Evolutionary conservation across 169 alveolate species (phyloP).

Genomic region (Plasmodium adleri): DNA sequence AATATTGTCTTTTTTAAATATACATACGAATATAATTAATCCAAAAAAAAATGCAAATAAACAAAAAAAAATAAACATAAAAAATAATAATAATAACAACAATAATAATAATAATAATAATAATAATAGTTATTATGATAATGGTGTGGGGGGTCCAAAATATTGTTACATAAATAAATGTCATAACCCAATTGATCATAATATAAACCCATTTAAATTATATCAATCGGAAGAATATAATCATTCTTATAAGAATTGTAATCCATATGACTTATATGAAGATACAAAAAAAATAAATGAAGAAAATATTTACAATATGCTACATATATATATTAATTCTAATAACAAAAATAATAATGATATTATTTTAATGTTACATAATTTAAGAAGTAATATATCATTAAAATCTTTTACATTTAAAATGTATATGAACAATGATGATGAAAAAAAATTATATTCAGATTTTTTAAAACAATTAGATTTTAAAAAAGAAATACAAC

Average conservation of each 20-base stretch:
- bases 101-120: neutral
- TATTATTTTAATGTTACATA: constrained; percentile 26
- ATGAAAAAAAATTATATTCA: constrained; percentile 25
- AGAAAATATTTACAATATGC: constrained; percentile 22
- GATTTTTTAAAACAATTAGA: constrained; percentile 13
- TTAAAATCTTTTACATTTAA: constrained; percentile 9
- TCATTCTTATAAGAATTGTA: too few relatives aligned
- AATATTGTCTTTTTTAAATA: constrained; percentile 33
- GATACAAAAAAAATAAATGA: constrained; percentile 17
- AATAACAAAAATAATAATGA: constrained; percentile 24
- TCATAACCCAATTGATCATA: too few relatives aligned
- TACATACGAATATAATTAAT: constrained; percentile 14
- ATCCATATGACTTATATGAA: neutral
- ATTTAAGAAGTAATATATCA: constrained; percentile 3
- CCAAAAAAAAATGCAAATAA: too few relatives aligned
- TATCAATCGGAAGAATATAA: too few relatives aligned
- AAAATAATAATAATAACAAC: neutral
- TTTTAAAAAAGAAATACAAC: constrained; percentile 2
- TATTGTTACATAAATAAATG: neutral
- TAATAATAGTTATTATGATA: neutral
- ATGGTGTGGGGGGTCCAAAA: neutral
- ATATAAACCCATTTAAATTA: too few relatives aligned
- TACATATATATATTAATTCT: constrained; percentile 17
- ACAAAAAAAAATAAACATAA: neutral
- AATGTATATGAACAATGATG: constrained; percentile 27